phyloP scores from a whole-genome alignment of 768 basidiomycete genomes.

The Podaxis sp. region DNA sequence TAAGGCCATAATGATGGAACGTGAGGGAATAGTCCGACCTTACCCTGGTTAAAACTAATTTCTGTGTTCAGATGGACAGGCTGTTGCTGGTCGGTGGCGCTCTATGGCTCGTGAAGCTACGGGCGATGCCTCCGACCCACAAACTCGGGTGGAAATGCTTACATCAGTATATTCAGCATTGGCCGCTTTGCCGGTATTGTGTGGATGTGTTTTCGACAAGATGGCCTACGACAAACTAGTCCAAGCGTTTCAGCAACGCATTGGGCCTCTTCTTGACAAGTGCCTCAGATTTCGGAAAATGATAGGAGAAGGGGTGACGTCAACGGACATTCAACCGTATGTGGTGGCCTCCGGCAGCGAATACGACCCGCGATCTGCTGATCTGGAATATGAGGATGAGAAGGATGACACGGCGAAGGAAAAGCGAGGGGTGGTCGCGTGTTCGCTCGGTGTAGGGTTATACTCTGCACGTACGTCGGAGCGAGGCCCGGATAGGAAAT shows the following conservation, averaged over 20 bases:
- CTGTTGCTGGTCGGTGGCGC: slow-evolving; percentile 43
- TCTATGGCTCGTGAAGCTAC: slow-evolving; percentile 32
- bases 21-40: neutral
- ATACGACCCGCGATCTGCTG: slow-evolving; percentile 15
- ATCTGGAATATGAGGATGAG: slow-evolving; percentile 24
- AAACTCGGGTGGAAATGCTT: neutral
- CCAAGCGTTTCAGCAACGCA: slow-evolving; percentile 24
- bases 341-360: slow-evolving; percentile 5
- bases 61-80: slow-evolving; percentile 37
- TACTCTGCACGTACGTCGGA: neutral
- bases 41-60: neutral
- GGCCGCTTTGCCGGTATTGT: neutral
- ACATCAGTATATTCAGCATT: neutral
- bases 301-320: slow-evolving; percentile 29
- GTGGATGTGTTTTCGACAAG: too few relatives aligned
- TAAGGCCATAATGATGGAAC: neutral
- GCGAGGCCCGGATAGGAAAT: slow-evolving; percentile 8
- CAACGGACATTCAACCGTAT: slow-evolving; percentile 24
- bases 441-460: slow-evolving; percentile 17
- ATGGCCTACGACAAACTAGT: too few relatives aligned
- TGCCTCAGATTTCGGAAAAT: slow-evolving; percentile 26
- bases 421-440: slow-evolving; percentile 13
- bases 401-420: neutral
- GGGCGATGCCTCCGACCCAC: slow-evolving; percentile 5
- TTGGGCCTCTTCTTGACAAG: slow-evolving; percentile 27